Evolutionary conservation across 2,329 filamentous ascomycete species (phyloP).

Genomic region (Verticillium isaacii): DNA sequence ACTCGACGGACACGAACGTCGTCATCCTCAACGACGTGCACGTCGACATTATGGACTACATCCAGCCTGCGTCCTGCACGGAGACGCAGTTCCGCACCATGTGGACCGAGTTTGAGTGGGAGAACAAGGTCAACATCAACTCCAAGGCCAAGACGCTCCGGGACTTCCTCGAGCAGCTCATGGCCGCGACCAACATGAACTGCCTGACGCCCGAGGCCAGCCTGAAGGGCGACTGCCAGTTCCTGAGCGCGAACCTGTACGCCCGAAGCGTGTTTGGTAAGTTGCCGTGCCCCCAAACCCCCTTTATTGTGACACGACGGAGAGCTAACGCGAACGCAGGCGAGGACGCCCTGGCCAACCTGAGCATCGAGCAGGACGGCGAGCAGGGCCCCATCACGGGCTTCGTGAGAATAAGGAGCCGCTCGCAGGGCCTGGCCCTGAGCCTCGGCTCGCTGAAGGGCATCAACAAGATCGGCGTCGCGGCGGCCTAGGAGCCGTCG

Average conservation of each 20-base stretch:
- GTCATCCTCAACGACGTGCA: conserved; percentile 98
- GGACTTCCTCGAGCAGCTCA: conserved; percentile 88
- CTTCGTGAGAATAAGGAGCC: conserved; percentile 95
- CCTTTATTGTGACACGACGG: conserved; percentile 1
- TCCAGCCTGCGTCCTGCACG: conserved; percentile 91
- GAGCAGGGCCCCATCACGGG: conserved; percentile 93
- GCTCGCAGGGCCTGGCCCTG: conserved; percentile 89
- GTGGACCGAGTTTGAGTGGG: conserved; percentile 99
- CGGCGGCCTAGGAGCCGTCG: conserved; percentile 19
- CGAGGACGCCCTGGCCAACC: conserved; percentile 94
- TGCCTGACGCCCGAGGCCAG: conserved; percentile 95
- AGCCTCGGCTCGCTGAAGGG: conserved; percentile 94
- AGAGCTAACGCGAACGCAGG: conserved; percentile 48
- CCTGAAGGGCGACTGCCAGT: conserved; percentile 95
- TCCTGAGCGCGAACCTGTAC: conserved; percentile 94
- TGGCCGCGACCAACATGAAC: conserved; percentile 98
- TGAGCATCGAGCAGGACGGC: conserved; percentile 97
- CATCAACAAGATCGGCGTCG: conserved; percentile 70
- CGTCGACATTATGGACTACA: conserved; percentile 99
- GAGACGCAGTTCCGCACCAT: conserved; percentile 99
- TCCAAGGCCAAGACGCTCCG: conserved; percentile 89
- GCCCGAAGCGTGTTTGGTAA: conserved; percentile 96
- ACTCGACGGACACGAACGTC: conserved; percentile 89
- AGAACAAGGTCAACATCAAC: conserved; percentile 99
- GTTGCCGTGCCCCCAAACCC: conserved; percentile 29